These are phyloP conservation scores for Penicillium frequentans DNA, from an alignment of 2,329 filamentous ascomycete species.

Conservation along the genomic window DNA sequence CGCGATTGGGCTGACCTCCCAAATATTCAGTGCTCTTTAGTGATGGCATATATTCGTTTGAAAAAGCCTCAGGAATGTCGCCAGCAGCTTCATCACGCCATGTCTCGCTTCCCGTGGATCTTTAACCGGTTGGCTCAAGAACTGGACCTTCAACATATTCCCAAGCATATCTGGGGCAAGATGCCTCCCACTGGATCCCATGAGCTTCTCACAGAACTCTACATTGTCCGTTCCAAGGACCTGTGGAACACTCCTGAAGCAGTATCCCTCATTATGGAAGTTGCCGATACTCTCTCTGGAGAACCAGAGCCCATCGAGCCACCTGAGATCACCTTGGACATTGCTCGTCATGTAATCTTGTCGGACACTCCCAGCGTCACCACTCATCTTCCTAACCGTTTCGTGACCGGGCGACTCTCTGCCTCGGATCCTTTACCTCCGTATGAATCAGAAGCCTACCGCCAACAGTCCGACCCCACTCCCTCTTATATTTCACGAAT, in stretches of 20 bases:
- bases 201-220: conserved; percentile 71
- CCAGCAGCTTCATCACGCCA: conserved; percentile 64
- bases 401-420: conserved; percentile 66
- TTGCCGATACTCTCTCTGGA: conserved; percentile 57
- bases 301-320: conserved; percentile 46
- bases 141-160: conserved; percentile 71
- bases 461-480: conserved; percentile 35
- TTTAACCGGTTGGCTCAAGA: conserved; percentile 78
- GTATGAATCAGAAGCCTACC: conserved; percentile 44
- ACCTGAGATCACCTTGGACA: conserved; percentile 52
- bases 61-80: conserved; percentile 66
- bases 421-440: conserved; percentile 84
- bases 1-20: conserved; percentile 57
- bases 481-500: conserved; percentile 32
- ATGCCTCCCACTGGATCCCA: conserved; percentile 65
- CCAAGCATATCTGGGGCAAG: conserved; percentile 80
- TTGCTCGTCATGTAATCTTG: conserved; percentile 76
- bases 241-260: conserved; percentile 81
- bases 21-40: conserved; percentile 73
- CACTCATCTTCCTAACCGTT: conserved; percentile 63
- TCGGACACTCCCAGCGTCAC: conserved; percentile 73
- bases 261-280: conserved; percentile 66
- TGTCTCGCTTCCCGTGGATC: conserved; percentile 79
- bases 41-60: conserved; percentile 72
- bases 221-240: conserved; percentile 73